A percentile compares a stretch with the other conserved stretches of the same genome.
Evolutionary conservation across 2,329 filamentous ascomycete species (phyloP).

Genomic region (Curvularia sp.): DNA sequence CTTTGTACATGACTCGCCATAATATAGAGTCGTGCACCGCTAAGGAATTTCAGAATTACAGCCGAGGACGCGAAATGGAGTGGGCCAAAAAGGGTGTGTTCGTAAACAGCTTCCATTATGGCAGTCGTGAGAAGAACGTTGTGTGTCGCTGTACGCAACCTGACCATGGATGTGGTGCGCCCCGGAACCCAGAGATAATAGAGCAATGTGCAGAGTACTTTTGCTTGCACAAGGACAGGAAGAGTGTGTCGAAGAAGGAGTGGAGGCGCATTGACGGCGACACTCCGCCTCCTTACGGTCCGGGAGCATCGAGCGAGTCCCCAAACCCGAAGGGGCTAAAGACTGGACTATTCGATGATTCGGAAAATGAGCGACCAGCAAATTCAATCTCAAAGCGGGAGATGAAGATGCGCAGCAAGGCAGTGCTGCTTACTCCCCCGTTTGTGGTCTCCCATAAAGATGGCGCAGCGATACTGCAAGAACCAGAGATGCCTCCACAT

Average conservation of each 20-base stretch:
- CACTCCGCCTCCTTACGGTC: constrained; percentile 8
- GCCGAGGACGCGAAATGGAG: background rate
- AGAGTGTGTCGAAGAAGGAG: constrained; percentile 16
- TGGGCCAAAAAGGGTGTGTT: constrained; percentile 14
- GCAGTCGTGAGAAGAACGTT: constrained; percentile 11
- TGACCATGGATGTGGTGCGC: constrained; percentile 2
- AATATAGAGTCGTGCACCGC: constrained; percentile 10
- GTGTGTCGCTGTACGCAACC: constrained; percentile 26
- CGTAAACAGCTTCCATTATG: constrained; percentile 25
- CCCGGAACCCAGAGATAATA: constrained; percentile 21
- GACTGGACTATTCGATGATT: background rate
- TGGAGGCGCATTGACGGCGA: constrained; percentile 17
- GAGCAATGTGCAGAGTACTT: constrained; percentile 29
- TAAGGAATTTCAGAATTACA: constrained; percentile 1
- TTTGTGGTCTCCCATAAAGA: background rate
- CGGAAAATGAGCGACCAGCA: background rate
- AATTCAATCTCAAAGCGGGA: background rate
- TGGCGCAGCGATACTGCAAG: background rate
- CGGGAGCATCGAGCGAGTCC: background rate
- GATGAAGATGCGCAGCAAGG: constrained; percentile 1
- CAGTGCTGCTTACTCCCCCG: background rate
- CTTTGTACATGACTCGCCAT: constrained; percentile 21
- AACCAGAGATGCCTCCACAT: constrained; percentile 19
- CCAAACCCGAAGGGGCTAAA: background rate
- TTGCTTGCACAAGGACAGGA: background rate